Evolutionary conservation across 352 stramenopile species (phyloP).

Genomic region (Phytophthora chlamydospora): DNA sequence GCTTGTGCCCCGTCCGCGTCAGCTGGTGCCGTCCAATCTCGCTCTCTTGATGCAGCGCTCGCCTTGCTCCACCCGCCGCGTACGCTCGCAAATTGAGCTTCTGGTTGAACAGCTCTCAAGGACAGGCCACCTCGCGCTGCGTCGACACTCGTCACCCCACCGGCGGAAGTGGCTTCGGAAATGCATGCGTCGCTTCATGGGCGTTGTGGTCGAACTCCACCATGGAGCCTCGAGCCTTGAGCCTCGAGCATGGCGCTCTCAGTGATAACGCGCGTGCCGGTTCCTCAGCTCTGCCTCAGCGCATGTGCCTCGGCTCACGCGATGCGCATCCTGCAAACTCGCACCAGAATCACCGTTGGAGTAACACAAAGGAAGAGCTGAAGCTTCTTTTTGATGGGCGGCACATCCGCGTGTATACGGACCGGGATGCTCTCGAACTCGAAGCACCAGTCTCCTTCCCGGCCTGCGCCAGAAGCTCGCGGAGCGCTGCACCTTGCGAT

Average conservation of each 20-base stretch:
- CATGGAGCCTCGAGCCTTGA: no score
- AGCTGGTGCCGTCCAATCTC: conserved; percentile 16
- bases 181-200: no score
- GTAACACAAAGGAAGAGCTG: conserved; percentile 1
- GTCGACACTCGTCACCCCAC: conserved; percentile 18
- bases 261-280: neutral
- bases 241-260: no score
- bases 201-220: no score
- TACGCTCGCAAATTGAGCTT: conserved; percentile 34
- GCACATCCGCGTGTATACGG: neutral
- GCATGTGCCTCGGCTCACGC: conserved; percentile 13
- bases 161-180: conserved; percentile 10
- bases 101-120: conserved; percentile 28
- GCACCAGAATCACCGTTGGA: conserved; percentile 13
- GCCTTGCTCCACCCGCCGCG: conserved; percentile 11
- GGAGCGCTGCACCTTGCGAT: conserved; percentile 5
- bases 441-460: neutral
- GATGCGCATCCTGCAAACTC: conserved; percentile 9
- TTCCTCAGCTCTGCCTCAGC: conserved; percentile 5
- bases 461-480: neutral
- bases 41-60: conserved; percentile 11
- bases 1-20: conserved; percentile 14
- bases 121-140: conserved; percentile 7
- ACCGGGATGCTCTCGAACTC: neutral
- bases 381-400: conserved; percentile 11